phyloP scores from a whole-genome alignment of 2,329 filamentous ascomycete genomes.

The Ceratocystis cacaofunesta region DNA sequence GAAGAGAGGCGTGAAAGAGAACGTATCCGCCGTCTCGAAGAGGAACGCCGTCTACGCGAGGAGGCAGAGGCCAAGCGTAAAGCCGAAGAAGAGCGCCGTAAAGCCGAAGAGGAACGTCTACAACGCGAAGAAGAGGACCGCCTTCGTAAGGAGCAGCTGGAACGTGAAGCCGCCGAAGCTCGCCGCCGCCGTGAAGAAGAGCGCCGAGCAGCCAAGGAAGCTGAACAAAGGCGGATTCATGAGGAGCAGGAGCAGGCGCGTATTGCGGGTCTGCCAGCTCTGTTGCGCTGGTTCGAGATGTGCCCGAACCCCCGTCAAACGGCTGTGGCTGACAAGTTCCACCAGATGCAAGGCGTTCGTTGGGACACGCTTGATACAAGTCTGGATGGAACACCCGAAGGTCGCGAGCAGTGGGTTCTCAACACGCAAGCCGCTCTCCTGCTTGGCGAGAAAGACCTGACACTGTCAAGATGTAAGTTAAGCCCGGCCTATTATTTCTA shows the following conservation, averaged over 20 bases:
- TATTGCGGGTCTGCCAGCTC: constrained; percentile 41
- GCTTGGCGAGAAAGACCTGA: constrained; percentile 48
- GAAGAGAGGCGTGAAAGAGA: constrained; percentile 22
- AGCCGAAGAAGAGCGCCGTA: constrained; percentile 26
- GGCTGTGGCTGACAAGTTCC: constrained; percentile 39
- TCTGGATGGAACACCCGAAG: constrained; percentile 37
- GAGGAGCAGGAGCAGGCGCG: constrained; percentile 41
- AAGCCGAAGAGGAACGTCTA: constrained; percentile 28
- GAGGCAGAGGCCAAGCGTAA: constrained; percentile 23
- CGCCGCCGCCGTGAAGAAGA: constrained; percentile 36
- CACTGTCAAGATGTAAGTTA: constrained; percentile 42
- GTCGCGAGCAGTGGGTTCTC: constrained; percentile 51
- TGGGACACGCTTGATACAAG: constrained; percentile 47
- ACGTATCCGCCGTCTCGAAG: constrained; percentile 19
- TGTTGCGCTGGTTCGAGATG: constrained; percentile 45
- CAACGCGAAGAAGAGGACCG: constrained; percentile 33
- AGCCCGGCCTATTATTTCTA: neutral
- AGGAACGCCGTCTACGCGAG: constrained; percentile 17
- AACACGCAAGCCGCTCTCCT: constrained; percentile 50
- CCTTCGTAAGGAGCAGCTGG: constrained; percentile 30
- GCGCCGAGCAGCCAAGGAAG: constrained; percentile 34
- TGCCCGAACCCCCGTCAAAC: constrained; percentile 36
- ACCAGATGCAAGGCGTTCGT: constrained; percentile 43
- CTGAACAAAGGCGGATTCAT: constrained; percentile 34
- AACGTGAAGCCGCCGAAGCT: constrained; percentile 36